A percentile compares a stretch with the other conserved stretches of the same genome.
phyloP scores from a whole-genome alignment of 225 moss, liverwort and hornwort species.

The Polytrichum commune region DNA sequence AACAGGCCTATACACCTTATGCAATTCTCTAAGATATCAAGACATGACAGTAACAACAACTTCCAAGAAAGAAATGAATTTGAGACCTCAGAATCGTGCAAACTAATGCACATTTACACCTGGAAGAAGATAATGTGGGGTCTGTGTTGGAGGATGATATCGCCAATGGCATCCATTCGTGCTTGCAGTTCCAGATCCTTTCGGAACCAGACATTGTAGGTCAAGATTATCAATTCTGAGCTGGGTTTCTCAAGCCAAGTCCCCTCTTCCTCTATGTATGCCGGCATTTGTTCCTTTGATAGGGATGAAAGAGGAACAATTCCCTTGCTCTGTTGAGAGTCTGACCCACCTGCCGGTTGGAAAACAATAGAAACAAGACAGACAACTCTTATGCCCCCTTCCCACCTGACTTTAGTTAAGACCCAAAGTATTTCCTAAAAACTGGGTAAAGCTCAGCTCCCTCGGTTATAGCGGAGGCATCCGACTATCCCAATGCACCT shows the following conservation, averaged over 20 bases:
- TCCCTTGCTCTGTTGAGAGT: conserved; percentile 16
- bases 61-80: conserved; percentile 12
- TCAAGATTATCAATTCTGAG: conserved; percentile 60
- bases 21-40: neutral
- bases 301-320: conserved; percentile 30
- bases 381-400: neutral
- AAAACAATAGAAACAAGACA: neutral
- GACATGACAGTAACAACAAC: conserved; percentile 13
- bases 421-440: too few relatives aligned
- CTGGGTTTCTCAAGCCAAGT: conserved; percentile 52
- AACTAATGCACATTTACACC: conserved; percentile 7
- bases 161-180: conserved; percentile 89
- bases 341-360: conserved; percentile 12
- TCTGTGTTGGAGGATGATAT: conserved; percentile 69
- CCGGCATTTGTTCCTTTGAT: conserved; percentile 37
- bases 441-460: too few relatives aligned
- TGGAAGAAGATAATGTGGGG: conserved; percentile 86
- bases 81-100: neutral
- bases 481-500: too few relatives aligned
- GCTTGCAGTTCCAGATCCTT: conserved; percentile 84
- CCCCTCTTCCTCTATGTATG: conserved; percentile 46
- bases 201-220: conserved; percentile 97
- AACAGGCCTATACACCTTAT: neutral
- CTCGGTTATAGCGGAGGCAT: too few relatives aligned
- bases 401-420: too few relatives aligned